Evolutionary conservation across 116 monocot genomes (phyloP).

Genomic region (Papilionanthe hybrid): DNA sequence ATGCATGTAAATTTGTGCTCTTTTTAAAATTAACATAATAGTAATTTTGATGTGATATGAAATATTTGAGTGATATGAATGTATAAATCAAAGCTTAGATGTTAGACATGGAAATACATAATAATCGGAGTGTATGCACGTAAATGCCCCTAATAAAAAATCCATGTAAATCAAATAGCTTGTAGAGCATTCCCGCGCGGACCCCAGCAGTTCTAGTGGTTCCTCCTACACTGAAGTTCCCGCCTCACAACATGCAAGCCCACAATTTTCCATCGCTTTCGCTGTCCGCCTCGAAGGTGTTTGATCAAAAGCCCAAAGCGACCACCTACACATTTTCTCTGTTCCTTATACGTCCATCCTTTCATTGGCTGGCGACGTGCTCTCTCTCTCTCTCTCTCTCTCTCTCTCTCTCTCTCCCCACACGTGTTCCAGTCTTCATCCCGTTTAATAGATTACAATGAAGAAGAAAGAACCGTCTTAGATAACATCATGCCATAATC

Average conservation of each 20-base stretch:
- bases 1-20: too few species aligned
- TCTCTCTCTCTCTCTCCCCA: neutral
- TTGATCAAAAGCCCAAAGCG: neutral
- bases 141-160: too few species aligned
- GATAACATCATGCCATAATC: neutral
- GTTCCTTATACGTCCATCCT: neutral
- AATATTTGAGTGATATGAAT: too few species aligned
- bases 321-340: neutral
- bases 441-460: neutral
- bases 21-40: too few species aligned
- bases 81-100: too few species aligned
- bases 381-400: too few species aligned
- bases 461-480: neutral
- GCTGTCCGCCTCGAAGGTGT: constrained; percentile 5
- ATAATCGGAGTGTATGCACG: too few species aligned
- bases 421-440: neutral
- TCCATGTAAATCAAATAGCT: neutral
- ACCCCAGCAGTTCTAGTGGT: neutral
- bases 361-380: too few species aligned
- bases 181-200: neutral
- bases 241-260: neutral
- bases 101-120: too few species aligned
- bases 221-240: neutral
- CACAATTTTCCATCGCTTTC: neutral
- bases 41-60: too few species aligned